Percentiles rank a stretch among this genome's conserved stretches.
Evolutionary conservation across 1,139 yeast genomes (phyloP).

Genomic region (Lodderomyces parapsilosis): DNA sequence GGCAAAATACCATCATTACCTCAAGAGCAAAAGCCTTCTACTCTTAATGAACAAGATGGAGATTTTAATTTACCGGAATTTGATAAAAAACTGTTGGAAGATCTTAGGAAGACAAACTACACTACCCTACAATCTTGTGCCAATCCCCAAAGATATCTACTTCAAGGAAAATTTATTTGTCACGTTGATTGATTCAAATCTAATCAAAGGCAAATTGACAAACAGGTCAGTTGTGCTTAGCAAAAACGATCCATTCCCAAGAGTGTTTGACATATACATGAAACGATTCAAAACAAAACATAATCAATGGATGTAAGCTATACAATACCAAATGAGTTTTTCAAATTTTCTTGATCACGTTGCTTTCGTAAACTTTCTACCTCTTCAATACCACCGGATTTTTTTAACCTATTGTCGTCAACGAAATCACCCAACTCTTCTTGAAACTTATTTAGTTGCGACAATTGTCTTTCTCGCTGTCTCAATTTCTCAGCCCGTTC

Average conservation of each 20-base stretch:
- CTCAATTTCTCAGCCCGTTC: constrained; percentile 82
- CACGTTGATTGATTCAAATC: constrained; percentile 51
- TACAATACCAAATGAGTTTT: constrained; percentile 40
- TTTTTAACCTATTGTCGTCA: constrained; percentile 68
- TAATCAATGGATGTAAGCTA: constrained; percentile 15
- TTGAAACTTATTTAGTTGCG: constrained; percentile 65
- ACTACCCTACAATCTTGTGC: constrained; percentile 29
- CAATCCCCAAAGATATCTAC: constrained; percentile 25
- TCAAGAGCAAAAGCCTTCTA: constrained; percentile 36
- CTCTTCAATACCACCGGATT: constrained; percentile 87
- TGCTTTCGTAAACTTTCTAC: constrained; percentile 66
- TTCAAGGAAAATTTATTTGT: constrained; percentile 49
- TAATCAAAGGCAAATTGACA: constrained; percentile 52
- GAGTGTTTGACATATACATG: constrained; percentile 30
- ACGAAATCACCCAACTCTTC: constrained; percentile 89
- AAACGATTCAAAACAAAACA: constrained; percentile 8
- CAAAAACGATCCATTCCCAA: constrained; percentile 51
- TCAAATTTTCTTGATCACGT: constrained; percentile 68
- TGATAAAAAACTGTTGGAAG: constrained; percentile 37
- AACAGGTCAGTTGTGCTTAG: constrained; percentile 47
- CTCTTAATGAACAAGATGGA: constrained; percentile 30
- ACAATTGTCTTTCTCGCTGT: constrained; percentile 64
- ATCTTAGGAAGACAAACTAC: constrained; percentile 25
- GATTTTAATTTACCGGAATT: constrained; percentile 47
- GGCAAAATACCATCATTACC: constrained; percentile 29